Conservation (phyloP, 441 rosid species). For the Capsella rubella region DNA sequence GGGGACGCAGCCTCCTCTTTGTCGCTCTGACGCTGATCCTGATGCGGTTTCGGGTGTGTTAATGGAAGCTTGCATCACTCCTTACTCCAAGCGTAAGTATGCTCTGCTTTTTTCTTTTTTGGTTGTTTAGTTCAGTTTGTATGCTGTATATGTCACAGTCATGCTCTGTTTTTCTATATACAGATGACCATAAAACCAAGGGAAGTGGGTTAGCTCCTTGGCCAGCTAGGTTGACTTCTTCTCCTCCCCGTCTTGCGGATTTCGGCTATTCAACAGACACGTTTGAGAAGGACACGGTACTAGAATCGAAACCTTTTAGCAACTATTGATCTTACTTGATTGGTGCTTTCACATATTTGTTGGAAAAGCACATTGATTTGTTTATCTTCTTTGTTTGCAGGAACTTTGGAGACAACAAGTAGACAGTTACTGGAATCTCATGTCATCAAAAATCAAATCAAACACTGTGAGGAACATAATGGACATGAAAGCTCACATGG, state of each 20-base stretch:
- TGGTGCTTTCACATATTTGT: not conserved
- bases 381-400: constrained; percentile 48
- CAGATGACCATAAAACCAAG: constrained; percentile 78
- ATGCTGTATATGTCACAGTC: constrained; percentile 24
- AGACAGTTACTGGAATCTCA: constrained; percentile 79
- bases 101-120: constrained; percentile 19
- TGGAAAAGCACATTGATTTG: not conserved
- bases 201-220: constrained; percentile 97
- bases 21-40: constrained; percentile 86
- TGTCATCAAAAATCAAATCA: constrained; percentile 73
- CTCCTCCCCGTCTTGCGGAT: constrained; percentile 92
- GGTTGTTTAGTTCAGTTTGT: not conserved
- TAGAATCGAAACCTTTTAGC: not conserved
- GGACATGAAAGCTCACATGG: constrained; percentile 98
- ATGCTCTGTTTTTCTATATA: constrained; percentile 32
- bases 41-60: constrained; percentile 82
- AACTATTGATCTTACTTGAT: constrained; percentile 1
- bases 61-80: constrained; percentile 97
- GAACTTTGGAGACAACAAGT: constrained; percentile 82
- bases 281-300: constrained; percentile 90
- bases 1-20: constrained; percentile 91
- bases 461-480: constrained; percentile 84
- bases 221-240: constrained; percentile 89
- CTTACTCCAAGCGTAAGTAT: constrained; percentile 88
- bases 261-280: constrained; percentile 78